Percentiles rank a stretch among this genome's conserved stretches.
Conservation (phyloP, 225 moss, liverwort and hornwort species). For the Anthoceros angustus region DNA sequence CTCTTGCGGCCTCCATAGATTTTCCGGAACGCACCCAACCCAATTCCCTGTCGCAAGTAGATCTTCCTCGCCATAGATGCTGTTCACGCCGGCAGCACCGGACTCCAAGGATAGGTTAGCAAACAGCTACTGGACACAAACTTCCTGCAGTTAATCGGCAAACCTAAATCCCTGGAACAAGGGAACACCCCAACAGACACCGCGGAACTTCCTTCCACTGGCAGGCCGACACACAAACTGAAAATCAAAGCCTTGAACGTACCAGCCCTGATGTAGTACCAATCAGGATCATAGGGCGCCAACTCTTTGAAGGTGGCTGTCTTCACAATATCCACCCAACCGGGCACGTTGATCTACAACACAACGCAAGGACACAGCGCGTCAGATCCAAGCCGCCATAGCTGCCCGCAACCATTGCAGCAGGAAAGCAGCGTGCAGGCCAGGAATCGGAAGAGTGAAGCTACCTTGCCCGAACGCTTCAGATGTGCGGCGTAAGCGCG, state of each 20-base stretch:
- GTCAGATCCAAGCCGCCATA: neutral
- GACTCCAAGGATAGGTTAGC: neutral
- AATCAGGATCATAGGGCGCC: slow-evolving; percentile 64
- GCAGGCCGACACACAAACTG: neutral
- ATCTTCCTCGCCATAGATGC: slow-evolving; percentile 90
- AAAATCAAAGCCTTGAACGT: slow-evolving; percentile 1
- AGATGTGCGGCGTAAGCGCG: slow-evolving; percentile 2
- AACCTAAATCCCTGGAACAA: neutral
- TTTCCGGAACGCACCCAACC: slow-evolving; percentile 84
- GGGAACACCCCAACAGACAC: neutral
- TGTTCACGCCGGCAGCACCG: slow-evolving; percentile 9
- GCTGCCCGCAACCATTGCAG: too few relatives aligned
- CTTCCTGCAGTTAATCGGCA: neutral
- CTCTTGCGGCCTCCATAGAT: slow-evolving; percentile 89
- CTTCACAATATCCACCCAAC: slow-evolving; percentile 66
- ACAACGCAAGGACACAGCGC: neutral
- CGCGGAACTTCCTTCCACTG: neutral
- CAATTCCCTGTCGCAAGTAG: slow-evolving; percentile 76
- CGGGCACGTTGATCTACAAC: slow-evolving; percentile 50
- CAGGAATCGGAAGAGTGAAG: neutral
- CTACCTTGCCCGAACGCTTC: neutral
- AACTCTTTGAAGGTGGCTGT: slow-evolving; percentile 77
- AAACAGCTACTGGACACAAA: too few relatives aligned
- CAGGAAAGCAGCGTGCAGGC: neutral
- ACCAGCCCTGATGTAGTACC: slow-evolving; percentile 71